Conservation (phyloP, 176 grass and related monocot genomes). For the Typha latifolia region DNA sequence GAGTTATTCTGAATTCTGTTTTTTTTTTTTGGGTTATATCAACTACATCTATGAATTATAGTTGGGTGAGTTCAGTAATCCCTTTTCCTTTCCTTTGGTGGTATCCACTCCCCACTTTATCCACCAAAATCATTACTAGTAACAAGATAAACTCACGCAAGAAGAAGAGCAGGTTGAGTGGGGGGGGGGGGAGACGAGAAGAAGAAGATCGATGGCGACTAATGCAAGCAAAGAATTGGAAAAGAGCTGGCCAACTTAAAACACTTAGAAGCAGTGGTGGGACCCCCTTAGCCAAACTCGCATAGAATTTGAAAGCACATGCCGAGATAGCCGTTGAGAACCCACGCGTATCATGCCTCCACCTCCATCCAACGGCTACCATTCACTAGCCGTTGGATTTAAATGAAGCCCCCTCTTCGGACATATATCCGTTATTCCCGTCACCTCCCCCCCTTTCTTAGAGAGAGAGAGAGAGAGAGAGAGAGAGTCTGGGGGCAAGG, state of each 20-base stretch:
- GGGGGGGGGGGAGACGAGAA: no score
- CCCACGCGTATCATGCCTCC: constrained; percentile 5
- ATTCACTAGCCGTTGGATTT: constrained; percentile 49
- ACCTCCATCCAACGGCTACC: constrained; percentile 19
- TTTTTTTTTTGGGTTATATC: no score
- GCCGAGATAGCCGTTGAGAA: constrained; percentile 58
- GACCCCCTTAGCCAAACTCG: background rate
- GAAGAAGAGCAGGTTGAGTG: no score
- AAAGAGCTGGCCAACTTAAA: background rate
- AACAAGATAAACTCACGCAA: no score
- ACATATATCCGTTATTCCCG: constrained; percentile 29
- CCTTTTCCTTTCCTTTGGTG: no score
- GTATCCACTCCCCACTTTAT: no score
- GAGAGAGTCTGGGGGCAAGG: constrained; percentile 9
- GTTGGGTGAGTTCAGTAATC: no score
- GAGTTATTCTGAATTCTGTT: no score
- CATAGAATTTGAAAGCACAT: constrained; percentile 39
- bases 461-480: constrained; percentile 4
- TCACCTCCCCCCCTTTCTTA: background rate
- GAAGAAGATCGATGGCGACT: background rate
- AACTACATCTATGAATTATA: no score
- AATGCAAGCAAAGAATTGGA: constrained; percentile 14
- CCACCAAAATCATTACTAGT: no score
- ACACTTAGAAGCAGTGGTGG: no score
- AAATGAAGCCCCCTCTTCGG: constrained; percentile 9